Conservation (phyloP, 306 rosid genomes). For the Vachellia pachyceras region DNA sequence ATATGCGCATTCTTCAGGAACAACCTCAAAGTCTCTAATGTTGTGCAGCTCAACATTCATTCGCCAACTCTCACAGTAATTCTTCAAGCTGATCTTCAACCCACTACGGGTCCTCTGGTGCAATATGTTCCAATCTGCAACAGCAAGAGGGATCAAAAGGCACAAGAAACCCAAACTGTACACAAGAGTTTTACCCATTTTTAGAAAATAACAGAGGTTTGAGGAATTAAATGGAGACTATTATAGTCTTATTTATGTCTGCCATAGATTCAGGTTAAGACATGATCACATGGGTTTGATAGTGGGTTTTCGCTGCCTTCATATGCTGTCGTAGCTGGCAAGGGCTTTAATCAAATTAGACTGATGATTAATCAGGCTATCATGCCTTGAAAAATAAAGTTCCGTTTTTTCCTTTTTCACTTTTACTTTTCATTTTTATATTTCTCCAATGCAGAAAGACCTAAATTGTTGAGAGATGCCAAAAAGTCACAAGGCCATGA, state of each 20-base stretch:
- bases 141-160: constrained; percentile 41
- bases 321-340: constrained; percentile 42
- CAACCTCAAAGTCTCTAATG: constrained; percentile 58
- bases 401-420: not conserved
- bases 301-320: constrained; percentile 2
- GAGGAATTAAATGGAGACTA: constrained; percentile 12
- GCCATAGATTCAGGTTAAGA: constrained; percentile 9
- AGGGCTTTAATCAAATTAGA: not conserved
- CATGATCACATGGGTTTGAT: constrained; percentile 41
- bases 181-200: constrained; percentile 44
- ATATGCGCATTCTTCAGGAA: constrained; percentile 64
- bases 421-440: not conserved
- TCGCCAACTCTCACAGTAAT: constrained; percentile 73
- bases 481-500: not conserved
- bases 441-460: not conserved
- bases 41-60: constrained; percentile 79
- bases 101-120: constrained; percentile 44
- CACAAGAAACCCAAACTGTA: constrained; percentile 30
- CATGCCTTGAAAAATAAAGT: not conserved
- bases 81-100: constrained; percentile 55
- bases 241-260: not conserved
- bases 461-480: not conserved
- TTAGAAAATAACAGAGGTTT: not conserved
- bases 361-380: not conserved
- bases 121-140: constrained; percentile 65